Evolutionary conservation across 2,329 filamentous ascomycete genomes (phyloP).

Genomic region (Geosmithia flava): DNA sequence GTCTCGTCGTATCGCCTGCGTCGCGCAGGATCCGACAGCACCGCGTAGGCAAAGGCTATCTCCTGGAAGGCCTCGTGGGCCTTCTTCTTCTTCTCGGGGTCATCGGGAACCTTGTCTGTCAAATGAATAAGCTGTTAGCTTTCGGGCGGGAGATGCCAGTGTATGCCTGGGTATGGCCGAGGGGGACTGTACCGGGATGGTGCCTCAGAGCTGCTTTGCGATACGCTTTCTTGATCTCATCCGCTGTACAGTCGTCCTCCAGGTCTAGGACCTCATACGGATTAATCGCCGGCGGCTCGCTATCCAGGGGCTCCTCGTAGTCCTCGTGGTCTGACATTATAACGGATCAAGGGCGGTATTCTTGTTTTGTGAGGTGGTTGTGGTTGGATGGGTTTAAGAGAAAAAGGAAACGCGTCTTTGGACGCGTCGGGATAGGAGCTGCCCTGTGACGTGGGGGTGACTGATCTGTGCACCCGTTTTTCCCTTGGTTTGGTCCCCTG

Average conservation of each 20-base stretch:
- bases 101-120: conserved; percentile 62
- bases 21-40: conserved; percentile 72
- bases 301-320: conserved; percentile 38
- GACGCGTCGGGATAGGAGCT: background rate
- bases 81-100: conserved; percentile 43
- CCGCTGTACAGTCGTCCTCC: conserved; percentile 55
- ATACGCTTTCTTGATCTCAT: conserved; percentile 83
- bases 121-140: background rate
- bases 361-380: background rate
- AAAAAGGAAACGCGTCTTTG: background rate
- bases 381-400: background rate
- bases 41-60: conserved; percentile 85
- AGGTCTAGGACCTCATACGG: conserved; percentile 75
- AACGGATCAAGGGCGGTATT: background rate
- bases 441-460: background rate
- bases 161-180: conserved; percentile 12
- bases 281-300: conserved; percentile 50
- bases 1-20: conserved; percentile 83
- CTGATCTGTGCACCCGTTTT: background rate
- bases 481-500: background rate
- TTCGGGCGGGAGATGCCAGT: background rate
- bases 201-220: conserved; percentile 79
- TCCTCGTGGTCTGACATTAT: conserved; percentile 35
- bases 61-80: conserved; percentile 79
- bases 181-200: conserved; percentile 53